A percentile compares a stretch with the other conserved stretches of the same genome.
Evolutionary conservation across 2,329 filamentous ascomycete species (phyloP).

Genomic region (Cladosporium sp.): DNA sequence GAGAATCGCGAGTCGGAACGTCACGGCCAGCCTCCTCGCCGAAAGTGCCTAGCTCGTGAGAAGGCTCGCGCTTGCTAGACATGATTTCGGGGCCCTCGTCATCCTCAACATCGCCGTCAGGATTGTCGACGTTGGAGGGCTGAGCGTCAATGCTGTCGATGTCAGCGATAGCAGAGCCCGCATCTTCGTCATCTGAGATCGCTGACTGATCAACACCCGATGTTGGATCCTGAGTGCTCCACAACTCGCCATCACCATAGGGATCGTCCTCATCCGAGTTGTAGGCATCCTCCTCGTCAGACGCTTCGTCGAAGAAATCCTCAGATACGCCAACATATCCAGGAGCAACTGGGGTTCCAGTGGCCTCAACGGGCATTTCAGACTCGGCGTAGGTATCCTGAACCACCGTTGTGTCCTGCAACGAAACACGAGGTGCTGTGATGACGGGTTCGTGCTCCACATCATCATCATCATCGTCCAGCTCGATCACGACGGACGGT

Average conservation of each 20-base stretch:
- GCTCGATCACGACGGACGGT: slow-evolving; percentile 12
- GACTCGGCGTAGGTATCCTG: slow-evolving; percentile 14
- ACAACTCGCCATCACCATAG: not conserved
- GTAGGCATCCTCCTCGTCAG: slow-evolving; percentile 10
- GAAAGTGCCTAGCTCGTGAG: slow-evolving; percentile 15
- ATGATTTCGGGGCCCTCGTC: slow-evolving; percentile 20
- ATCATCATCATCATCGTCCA: slow-evolving; percentile 18
- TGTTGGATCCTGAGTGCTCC: not conserved
- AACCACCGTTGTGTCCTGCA: not conserved
- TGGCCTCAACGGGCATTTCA: slow-evolving; percentile 7
- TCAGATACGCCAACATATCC: slow-evolving; percentile 12
- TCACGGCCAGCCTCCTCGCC: slow-evolving; percentile 2
- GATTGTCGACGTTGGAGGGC: slow-evolving; percentile 10
- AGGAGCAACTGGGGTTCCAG: slow-evolving; percentile 18
- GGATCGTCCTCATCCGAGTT: slow-evolving; percentile 11
- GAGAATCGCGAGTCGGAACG: slow-evolving; percentile 11
- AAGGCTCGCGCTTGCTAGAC: slow-evolving; percentile 15
- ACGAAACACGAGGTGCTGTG: too few species aligned
- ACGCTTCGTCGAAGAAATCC: slow-evolving; percentile 12
- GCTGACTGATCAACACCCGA: not conserved
- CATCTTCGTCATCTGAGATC: not conserved
- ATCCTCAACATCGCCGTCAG: slow-evolving; percentile 14
- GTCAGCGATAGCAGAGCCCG: not conserved
- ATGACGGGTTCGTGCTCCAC: not conserved
- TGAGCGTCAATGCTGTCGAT: not conserved